These are phyloP conservation scores for Puccinellia tenuiflora DNA, from an alignment of 176 grass and related monocot genomes.

Conservation along the genomic window DNA sequence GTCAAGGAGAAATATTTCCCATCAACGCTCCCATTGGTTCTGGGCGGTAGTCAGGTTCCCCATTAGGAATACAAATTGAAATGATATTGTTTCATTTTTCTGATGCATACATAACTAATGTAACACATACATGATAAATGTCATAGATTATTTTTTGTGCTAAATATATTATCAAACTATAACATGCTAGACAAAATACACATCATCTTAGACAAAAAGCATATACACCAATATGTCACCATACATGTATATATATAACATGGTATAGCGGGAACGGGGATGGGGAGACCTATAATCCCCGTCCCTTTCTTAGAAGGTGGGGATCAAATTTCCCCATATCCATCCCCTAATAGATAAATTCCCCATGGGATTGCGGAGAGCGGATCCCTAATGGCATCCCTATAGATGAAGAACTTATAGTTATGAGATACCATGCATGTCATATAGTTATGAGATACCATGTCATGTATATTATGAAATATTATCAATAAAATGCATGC, in stretches of 20 bases:
- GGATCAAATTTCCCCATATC: background rate
- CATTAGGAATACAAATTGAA: background rate
- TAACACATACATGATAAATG: background rate
- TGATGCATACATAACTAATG: background rate
- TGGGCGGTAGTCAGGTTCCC: background rate
- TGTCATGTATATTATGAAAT: too few relatives aligned
- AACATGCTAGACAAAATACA: background rate
- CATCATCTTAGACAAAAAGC: background rate
- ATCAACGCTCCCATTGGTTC: background rate
- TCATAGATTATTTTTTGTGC: background rate
- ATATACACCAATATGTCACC: too few relatives aligned
- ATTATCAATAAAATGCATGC: too few relatives aligned
- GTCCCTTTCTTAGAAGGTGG: background rate
- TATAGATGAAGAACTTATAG: too few relatives aligned
- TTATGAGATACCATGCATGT: too few relatives aligned
- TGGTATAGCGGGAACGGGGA: background rate
- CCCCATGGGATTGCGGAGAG: too few relatives aligned
- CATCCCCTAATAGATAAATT: background rate
- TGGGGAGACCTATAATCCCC: background rate
- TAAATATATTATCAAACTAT: background rate
- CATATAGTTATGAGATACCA: too few relatives aligned
- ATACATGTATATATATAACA: background rate
- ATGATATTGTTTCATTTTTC: background rate
- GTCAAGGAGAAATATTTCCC: background rate
- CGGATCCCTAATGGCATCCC: too few relatives aligned